A percentile compares a stretch with the other conserved stretches of the same genome.
These are phyloP conservation scores for Colletotrichum sp. DNA, from an alignment of 2,329 filamentous ascomycete genomes.

Conservation along the genomic window DNA sequence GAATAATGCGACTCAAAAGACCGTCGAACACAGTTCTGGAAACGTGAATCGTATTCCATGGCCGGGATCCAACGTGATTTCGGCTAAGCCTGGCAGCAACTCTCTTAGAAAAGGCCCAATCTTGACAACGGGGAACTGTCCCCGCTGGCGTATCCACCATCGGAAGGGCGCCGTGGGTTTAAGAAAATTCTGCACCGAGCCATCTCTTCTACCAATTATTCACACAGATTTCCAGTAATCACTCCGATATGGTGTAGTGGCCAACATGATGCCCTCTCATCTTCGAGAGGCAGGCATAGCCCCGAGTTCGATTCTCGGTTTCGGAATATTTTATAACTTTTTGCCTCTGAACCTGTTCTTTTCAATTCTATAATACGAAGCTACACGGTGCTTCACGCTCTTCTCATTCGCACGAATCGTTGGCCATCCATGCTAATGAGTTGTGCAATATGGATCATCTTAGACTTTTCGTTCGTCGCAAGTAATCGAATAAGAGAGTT, in stretches of 20 bases:
- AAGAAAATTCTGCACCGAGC: not conserved
- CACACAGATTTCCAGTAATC: not conserved
- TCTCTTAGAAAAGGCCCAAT: not conserved
- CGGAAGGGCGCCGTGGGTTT: not conserved
- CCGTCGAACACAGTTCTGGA: not conserved
- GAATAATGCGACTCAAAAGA: not conserved
- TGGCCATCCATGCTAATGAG: not conserved
- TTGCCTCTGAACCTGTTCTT: not conserved
- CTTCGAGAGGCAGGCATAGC: not conserved
- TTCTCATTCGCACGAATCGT: not conserved
- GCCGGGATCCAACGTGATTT: not conserved
- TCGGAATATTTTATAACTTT: not conserved
- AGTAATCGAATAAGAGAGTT: not conserved
- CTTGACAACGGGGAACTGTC: not conserved
- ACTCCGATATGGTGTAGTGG: not conserved
- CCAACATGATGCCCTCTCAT: not conserved
- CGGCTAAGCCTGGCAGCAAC: not conserved
- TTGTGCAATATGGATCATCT: no score
- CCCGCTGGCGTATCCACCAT: not conserved
- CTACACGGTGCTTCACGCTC: not conserved
- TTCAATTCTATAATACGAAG: not conserved
- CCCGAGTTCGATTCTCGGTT: conserved; percentile 1
- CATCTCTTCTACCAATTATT: not conserved
- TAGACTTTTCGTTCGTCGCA: no score
- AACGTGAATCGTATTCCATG: not conserved